These are phyloP conservation scores for Fusarium virguliforme DNA, from an alignment of 2,329 filamentous ascomycete species.

Conservation along the genomic window DNA sequence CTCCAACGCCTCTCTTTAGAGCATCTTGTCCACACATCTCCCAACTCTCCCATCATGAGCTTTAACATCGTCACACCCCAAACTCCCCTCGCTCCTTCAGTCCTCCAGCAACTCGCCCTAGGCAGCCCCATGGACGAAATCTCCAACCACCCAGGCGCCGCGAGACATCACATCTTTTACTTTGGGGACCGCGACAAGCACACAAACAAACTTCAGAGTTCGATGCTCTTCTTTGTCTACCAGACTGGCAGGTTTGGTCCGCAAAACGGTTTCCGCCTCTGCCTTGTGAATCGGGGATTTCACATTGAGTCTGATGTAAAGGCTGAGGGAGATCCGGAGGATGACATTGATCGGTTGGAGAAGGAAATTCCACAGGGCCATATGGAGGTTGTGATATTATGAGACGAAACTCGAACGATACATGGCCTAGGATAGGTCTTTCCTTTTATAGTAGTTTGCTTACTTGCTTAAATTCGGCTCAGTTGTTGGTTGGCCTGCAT, in stretches of 20 bases:
- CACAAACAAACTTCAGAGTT: background rate
- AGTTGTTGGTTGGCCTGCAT: no score
- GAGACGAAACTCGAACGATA: background rate
- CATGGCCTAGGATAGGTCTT: no score
- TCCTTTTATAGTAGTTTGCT: no score
- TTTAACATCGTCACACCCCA: constrained; percentile 1
- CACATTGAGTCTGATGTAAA: background rate
- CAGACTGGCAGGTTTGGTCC: background rate
- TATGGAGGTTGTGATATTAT: background rate
- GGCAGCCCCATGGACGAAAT: background rate
- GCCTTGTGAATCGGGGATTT: background rate
- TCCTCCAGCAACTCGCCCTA: constrained; percentile 1
- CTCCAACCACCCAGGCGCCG: background rate
- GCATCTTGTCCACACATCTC: background rate
- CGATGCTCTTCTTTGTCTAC: constrained; percentile 4
- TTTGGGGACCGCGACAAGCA: background rate
- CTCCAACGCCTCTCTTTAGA: no score
- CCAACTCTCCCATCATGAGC: background rate
- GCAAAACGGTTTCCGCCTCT: background rate
- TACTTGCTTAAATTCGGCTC: no score
- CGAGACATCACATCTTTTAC: background rate
- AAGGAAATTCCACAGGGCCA: background rate
- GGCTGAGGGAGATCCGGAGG: background rate
- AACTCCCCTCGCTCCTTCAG: background rate
- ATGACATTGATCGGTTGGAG: background rate